Percentiles rank a stretch among this genome's conserved stretches.
Evolutionary conservation across 176 grass and related monocot species (phyloP).

Genomic region (Hordeum marinum): DNA sequence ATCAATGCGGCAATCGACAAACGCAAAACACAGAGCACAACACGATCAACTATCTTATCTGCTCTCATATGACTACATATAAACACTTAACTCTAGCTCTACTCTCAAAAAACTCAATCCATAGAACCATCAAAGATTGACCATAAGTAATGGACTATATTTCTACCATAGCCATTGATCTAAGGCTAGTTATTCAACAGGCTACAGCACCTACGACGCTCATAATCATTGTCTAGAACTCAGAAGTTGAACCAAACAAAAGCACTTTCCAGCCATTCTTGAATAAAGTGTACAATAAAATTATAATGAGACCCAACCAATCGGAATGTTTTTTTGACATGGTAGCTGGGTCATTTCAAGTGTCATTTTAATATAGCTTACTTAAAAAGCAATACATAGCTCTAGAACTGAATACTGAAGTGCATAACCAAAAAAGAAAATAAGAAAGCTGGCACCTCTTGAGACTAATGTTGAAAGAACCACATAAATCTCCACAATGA

Average conservation of each 20-base stretch:
- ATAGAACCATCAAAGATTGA: neutral
- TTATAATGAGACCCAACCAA: neutral
- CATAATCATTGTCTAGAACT: neutral
- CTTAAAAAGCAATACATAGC: neutral
- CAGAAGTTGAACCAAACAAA: neutral
- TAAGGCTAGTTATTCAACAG: neutral
- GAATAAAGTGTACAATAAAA: neutral
- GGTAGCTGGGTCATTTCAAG: neutral
- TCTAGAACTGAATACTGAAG: neutral
- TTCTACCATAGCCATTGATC: neutral
- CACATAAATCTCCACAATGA: constrained; percentile 24
- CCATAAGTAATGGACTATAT: neutral
- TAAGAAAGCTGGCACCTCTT: constrained; percentile 27
- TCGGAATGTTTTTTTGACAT: neutral
- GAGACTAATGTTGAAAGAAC: constrained; percentile 16
- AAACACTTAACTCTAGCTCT: neutral
- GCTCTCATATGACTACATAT: neutral
- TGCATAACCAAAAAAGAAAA: neutral
- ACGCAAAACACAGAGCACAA: neutral
- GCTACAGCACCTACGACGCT: neutral
- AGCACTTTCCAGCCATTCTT: neutral
- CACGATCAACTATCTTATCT: neutral
- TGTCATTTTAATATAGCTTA: neutral
- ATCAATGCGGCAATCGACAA: neutral
- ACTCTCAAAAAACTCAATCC: neutral